Evolutionary conservation across 805 yeast species (phyloP).

Genomic region (Isabelozyma heimii): DNA sequence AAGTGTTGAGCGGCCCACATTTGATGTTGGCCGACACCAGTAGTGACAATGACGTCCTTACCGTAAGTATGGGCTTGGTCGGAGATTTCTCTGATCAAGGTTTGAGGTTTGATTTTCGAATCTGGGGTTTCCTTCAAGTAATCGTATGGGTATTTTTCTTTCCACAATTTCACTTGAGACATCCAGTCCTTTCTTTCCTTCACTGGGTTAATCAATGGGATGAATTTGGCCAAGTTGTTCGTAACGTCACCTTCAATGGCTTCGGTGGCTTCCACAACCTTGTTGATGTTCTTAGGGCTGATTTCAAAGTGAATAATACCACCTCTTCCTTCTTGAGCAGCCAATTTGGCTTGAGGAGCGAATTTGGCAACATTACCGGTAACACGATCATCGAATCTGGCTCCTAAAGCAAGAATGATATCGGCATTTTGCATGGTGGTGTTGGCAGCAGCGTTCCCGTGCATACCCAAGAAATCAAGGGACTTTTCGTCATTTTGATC

Average conservation of each 20-base stretch:
- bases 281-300: constrained; percentile 94
- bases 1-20: constrained; percentile 99
- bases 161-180: constrained; percentile 73
- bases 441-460: constrained; percentile 94
- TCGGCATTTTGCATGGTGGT: constrained; percentile 92
- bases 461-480: constrained; percentile 97
- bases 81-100: constrained; percentile 76
- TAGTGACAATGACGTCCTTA: constrained; percentile 83
- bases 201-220: constrained; percentile 68
- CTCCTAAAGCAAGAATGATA: constrained; percentile 90
- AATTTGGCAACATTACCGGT: constrained; percentile 82
- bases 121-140: constrained; percentile 81
- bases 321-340: constrained; percentile 85
- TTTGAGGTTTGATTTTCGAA: constrained; percentile 86
- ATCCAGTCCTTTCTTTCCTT: constrained; percentile 79
- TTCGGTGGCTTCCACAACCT: constrained; percentile 93
- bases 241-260: constrained; percentile 97
- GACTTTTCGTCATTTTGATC: constrained; percentile 91
- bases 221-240: constrained; percentile 64
- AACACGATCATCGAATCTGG: constrained; percentile 98
- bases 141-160: constrained; percentile 77
- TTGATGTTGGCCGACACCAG: constrained; percentile 99
- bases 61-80: constrained; percentile 60
- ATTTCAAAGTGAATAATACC: constrained; percentile 97
- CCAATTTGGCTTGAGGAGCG: constrained; percentile 90